phyloP scores from a whole-genome alignment of 768 basidiomycete genomes.

The Termitomyces sp. region DNA sequence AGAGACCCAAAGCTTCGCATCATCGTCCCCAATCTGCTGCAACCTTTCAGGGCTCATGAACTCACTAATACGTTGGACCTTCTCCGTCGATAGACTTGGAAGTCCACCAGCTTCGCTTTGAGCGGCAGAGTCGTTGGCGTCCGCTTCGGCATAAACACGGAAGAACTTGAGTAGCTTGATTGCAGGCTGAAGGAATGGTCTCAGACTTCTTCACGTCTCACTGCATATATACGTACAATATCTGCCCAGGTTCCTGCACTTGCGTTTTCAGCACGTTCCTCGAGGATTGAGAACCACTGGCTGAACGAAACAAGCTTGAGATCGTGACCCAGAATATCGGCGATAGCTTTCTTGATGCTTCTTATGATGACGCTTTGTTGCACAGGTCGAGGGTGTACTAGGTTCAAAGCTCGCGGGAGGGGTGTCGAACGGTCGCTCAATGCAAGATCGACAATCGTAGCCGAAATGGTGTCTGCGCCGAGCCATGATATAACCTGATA shows the following conservation, averaged over 20 bases:
- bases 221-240: constrained; percentile 2
- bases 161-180: constrained; percentile 32
- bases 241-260: not conserved
- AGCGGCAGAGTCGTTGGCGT: not conserved
- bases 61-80: not conserved
- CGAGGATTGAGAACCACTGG: constrained; percentile 16
- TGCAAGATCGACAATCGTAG: constrained; percentile 25
- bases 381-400: constrained; percentile 31
- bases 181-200: constrained; percentile 22
- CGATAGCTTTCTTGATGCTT: not conserved
- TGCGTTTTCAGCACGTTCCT: constrained; percentile 5
- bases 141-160: constrained; percentile 18
- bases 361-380: constrained; percentile 17
- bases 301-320: constrained; percentile 9
- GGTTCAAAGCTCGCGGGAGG: constrained; percentile 19
- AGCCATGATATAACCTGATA: constrained; percentile 26
- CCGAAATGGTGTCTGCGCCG: constrained; percentile 22
- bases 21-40: not conserved
- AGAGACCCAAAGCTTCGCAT: constrained; percentile 7
- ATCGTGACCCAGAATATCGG: not conserved
- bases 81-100: constrained; percentile 6
- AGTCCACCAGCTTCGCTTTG: constrained; percentile 8
- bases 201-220: no score
- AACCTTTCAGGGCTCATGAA: not conserved
- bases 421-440: constrained; percentile 17